Evolutionary conservation across 176 grass and related monocot species (phyloP).

Genomic region (Phragmites australis): DNA sequence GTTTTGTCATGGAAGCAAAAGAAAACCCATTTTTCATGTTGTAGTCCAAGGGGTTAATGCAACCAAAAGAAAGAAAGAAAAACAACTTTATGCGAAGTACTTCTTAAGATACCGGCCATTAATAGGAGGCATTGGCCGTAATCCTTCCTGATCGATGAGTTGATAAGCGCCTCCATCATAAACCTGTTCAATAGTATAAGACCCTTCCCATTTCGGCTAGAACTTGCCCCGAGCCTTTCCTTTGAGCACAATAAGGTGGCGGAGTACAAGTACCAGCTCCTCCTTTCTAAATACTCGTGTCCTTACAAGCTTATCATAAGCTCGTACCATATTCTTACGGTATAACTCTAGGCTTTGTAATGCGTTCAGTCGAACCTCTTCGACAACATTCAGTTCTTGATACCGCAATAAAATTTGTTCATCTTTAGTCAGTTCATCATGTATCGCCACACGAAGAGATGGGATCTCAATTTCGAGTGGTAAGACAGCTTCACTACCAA

Average conservation of each 20-base stretch:
- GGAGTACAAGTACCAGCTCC: background rate
- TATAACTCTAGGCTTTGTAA: background rate
- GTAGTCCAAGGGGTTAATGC: background rate
- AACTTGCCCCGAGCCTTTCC: background rate
- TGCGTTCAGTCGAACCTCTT: background rate
- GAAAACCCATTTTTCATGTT: background rate
- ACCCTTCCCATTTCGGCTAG: conserved; percentile 1
- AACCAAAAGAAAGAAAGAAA: too few species aligned
- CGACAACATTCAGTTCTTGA: background rate
- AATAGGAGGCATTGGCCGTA: background rate
- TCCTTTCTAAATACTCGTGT: background rate
- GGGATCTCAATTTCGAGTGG: background rate
- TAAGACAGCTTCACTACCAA: background rate
- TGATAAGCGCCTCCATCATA: background rate
- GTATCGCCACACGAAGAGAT: background rate
- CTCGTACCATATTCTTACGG: background rate
- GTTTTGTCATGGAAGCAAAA: background rate
- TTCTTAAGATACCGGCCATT: background rate
- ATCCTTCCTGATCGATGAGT: background rate
- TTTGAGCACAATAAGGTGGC: background rate
- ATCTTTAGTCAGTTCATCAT: background rate
- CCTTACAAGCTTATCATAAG: background rate
- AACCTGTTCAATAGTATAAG: background rate
- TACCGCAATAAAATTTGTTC: background rate
- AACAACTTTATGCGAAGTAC: background rate